phyloP scores from a whole-genome alignment of 192 early-diverging fungal species.

The Diversispora epigaea region DNA sequence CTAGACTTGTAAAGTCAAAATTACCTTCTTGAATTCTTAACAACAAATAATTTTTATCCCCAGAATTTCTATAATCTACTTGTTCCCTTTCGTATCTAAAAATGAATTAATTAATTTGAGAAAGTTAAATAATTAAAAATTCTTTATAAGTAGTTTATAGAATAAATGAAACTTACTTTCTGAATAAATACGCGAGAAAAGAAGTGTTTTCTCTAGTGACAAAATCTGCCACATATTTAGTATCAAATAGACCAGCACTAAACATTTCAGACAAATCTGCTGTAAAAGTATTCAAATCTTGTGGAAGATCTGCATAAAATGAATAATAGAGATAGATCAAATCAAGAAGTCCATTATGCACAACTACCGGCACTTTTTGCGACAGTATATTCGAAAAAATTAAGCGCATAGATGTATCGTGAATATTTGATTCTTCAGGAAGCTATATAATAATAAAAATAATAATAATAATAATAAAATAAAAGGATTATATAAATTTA shows the following conservation, averaged over 20 bases:
- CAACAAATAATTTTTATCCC: slow-evolving; percentile 9
- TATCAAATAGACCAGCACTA: slow-evolving; percentile 86
- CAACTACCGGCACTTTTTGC: slow-evolving; percentile 64
- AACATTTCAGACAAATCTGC: slow-evolving; percentile 82
- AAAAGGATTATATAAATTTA: not conserved
- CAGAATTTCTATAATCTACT: slow-evolving; percentile 12
- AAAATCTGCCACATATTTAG: slow-evolving; percentile 82
- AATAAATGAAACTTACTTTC: slow-evolving; percentile 44
- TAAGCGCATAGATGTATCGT: slow-evolving; percentile 50
- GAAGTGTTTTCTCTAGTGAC: slow-evolving; percentile 60
- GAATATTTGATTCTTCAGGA: slow-evolving; percentile 37
- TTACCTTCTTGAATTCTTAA: slow-evolving; percentile 6
- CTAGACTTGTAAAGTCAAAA: not conserved
- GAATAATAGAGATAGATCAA: slow-evolving; percentile 90
- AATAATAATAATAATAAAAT: not conserved
- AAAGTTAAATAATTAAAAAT: too few relatives aligned
- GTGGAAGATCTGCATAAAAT: slow-evolving; percentile 81
- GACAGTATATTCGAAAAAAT: slow-evolving; percentile 56
- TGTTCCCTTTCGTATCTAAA: slow-evolving; percentile 34
- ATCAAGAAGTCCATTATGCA: slow-evolving; percentile 96
- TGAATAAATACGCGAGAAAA: slow-evolving; percentile 72
- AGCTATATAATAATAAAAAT: slow-evolving; percentile 25
- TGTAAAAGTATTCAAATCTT: slow-evolving; percentile 65
- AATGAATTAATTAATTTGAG: not conserved
- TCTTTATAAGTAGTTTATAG: not conserved